A percentile compares a stretch with the other conserved stretches of the same genome.
Evolutionary conservation across 306 rosid genomes (phyloP).

Genomic region (Delonix regia): DNA sequence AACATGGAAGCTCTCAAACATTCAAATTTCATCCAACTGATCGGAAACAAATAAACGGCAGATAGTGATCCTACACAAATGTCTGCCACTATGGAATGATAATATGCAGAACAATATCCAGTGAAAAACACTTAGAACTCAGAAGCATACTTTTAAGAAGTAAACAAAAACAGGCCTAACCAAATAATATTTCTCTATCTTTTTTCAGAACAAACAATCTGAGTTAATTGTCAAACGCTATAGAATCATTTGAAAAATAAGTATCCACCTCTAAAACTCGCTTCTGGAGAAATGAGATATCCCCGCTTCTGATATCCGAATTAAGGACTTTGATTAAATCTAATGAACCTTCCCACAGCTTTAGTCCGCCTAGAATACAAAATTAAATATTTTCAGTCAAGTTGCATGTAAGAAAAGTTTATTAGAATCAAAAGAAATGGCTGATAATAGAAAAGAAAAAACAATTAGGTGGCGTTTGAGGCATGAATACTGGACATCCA

Average conservation of each 20-base stretch:
- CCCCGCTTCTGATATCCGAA: constrained; percentile 55
- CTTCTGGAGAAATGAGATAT: constrained; percentile 59
- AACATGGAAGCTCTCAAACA: no score
- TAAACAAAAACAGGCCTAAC: background rate
- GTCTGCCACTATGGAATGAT: background rate
- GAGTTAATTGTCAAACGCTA: background rate
- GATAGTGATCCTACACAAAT: background rate
- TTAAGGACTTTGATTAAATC: constrained; percentile 79
- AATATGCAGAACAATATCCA: background rate
- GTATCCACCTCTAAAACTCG: constrained; percentile 85
- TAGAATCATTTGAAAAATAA: constrained; percentile 40
- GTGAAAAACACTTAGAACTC: background rate
- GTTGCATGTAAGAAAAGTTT: background rate
- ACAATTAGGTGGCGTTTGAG: background rate
- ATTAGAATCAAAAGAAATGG: constrained; percentile 1
- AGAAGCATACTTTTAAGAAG: background rate
- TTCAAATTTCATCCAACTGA: background rate
- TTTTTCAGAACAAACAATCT: background rate
- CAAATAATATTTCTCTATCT: background rate
- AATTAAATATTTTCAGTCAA: constrained; percentile 14
- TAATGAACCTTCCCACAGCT: constrained; percentile 92
- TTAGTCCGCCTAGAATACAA: constrained; percentile 70
- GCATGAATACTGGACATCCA: background rate
- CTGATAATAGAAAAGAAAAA: background rate
- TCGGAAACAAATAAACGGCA: no score